These are phyloP conservation scores for Colletotrichum sp. DNA, from an alignment of 2,329 filamentous ascomycete species.

Conservation along the genomic window DNA sequence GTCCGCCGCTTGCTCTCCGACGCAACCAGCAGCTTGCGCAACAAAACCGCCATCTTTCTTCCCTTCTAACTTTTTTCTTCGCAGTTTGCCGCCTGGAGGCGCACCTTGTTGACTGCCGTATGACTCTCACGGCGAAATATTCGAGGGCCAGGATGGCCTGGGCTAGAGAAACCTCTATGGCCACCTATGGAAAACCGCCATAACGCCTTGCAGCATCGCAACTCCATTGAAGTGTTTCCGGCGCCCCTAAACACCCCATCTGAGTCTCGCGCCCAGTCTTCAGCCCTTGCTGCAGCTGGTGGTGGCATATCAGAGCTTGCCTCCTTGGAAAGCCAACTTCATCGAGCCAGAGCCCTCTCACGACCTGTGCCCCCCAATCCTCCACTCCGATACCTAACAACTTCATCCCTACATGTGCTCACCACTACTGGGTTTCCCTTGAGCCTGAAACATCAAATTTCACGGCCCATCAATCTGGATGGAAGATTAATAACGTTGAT, in stretches of 20 bases:
- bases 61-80: too few relatives aligned
- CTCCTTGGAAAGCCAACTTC: background rate
- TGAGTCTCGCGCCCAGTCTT: background rate
- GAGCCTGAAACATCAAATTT: background rate
- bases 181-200: background rate
- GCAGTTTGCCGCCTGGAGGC: too few relatives aligned
- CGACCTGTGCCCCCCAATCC: conserved; percentile 10
- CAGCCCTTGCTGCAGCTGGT: background rate
- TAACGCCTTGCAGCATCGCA: background rate
- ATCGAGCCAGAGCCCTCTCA: conserved; percentile 5
- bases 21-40: background rate
- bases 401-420: background rate
- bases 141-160: too few relatives aligned
- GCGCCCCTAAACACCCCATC: conserved; percentile 13
- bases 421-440: background rate
- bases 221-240: conserved; percentile 11
- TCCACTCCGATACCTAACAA: background rate
- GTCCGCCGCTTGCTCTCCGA: background rate
- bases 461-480: background rate
- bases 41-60: background rate
- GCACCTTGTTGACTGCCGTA: too few relatives aligned
- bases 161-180: too few relatives aligned
- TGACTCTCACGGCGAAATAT: too few relatives aligned
- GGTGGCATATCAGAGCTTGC: background rate
- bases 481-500: background rate